Percentiles rank a stretch among this genome's conserved stretches.
Conservation (phyloP, 345 rosid genomes). For the Mangifera indica region DNA sequence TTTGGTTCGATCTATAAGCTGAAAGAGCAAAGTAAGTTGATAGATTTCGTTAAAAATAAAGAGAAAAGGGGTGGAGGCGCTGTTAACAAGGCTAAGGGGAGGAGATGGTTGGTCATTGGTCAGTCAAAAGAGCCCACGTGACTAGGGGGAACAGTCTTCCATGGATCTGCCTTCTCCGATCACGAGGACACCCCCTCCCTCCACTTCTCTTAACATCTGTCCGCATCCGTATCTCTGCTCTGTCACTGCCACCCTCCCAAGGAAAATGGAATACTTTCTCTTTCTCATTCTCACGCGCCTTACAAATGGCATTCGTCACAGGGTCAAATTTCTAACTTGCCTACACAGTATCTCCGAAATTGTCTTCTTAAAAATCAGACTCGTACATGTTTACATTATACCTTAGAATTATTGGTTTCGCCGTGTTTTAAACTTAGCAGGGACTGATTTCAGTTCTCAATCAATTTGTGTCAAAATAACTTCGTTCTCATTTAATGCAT, state of each 20-base stretch:
- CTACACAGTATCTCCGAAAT: too few relatives aligned
- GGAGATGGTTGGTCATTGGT: conserved; percentile 37
- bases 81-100: conserved; percentile 31
- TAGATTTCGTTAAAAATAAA: neutral
- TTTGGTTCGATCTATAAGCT: conserved; percentile 9
- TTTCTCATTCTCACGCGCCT: conserved; percentile 16
- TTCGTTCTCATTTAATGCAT: too few relatives aligned
- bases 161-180: conserved; percentile 79
- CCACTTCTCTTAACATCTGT: conserved; percentile 23
- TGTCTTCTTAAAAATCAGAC: too few relatives aligned
- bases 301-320: too few relatives aligned
- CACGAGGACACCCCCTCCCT: conserved; percentile 48
- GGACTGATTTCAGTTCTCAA: too few relatives aligned
- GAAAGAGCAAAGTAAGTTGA: neutral
- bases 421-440: too few relatives aligned
- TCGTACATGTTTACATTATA: too few relatives aligned
- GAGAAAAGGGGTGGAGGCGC: conserved; percentile 17
- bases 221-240: conserved; percentile 36
- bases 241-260: conserved; percentile 59
- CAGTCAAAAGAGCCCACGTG: conserved; percentile 79
- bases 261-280: conserved; percentile 58
- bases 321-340: too few relatives aligned
- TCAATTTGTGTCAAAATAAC: too few relatives aligned
- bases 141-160: conserved; percentile 76
- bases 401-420: too few relatives aligned